Conservation (phyloP, 495 filamentous ascomycete genomes). For the Penicillium salamii region DNA sequence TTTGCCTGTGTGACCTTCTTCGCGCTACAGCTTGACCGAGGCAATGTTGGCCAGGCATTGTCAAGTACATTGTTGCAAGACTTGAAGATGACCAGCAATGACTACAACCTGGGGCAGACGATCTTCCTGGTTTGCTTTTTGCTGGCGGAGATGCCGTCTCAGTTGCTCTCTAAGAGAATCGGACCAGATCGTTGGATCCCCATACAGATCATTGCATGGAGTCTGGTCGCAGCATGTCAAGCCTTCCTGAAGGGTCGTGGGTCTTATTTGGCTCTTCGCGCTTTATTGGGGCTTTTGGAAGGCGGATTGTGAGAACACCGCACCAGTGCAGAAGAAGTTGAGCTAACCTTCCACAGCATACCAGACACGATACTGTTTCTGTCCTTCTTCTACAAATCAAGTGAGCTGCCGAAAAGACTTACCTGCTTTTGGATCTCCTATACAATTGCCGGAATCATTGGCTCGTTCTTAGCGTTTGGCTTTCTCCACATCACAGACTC, state of each 20-base stretch:
- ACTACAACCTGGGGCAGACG: slow-evolving; percentile 64
- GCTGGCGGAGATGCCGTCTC: slow-evolving; percentile 57
- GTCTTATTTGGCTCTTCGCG: slow-evolving; percentile 60
- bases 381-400: slow-evolving; percentile 67
- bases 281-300: slow-evolving; percentile 58
- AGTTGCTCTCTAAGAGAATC: slow-evolving; percentile 12
- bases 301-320: slow-evolving; percentile 49
- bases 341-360: slow-evolving; percentile 6
- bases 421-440: slow-evolving; percentile 59
- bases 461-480: slow-evolving; percentile 48
- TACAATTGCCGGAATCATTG: slow-evolving; percentile 51
- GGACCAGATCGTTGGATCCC: slow-evolving; percentile 12
- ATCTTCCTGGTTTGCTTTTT: slow-evolving; percentile 61
- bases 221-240: slow-evolving; percentile 24
- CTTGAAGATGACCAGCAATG: slow-evolving; percentile 54
- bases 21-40: slow-evolving; percentile 66
- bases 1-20: slow-evolving; percentile 51
- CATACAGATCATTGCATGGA: slow-evolving; percentile 29
- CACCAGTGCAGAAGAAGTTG: not conserved
- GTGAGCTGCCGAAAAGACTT: slow-evolving; percentile 61
- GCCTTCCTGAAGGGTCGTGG: slow-evolving; percentile 39
- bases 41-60: slow-evolving; percentile 60
- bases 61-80: slow-evolving; percentile 57
- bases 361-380: slow-evolving; percentile 53
- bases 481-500: slow-evolving; percentile 40